Base-by-base conservation (phyloP, 2,329 filamentous ascomycete genomes). In the Metarhizium rileyi region DNA sequence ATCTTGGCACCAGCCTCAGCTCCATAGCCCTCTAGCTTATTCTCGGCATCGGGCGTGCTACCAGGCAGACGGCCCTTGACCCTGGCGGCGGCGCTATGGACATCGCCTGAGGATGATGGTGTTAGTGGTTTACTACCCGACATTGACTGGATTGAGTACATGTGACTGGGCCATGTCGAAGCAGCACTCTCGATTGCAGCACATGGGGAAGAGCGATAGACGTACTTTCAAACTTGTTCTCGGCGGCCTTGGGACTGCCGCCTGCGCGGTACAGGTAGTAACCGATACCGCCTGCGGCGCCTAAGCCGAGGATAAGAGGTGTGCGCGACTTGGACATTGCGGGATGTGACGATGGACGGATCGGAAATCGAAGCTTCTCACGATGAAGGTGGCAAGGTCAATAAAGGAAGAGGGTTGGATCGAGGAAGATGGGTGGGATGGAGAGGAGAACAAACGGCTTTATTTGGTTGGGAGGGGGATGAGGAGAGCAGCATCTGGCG, bases 251-350 rank as follows among this genome's bases (percentile, higher is more conserved):
- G 47, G 88, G 77, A 66, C 82, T 79, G 51, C 91, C 90, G 53
- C 91, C 91, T 16, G 90, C 86, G 47, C 71, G 76, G 76, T 95
- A 98, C 55, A 97, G 78, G 74, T 97, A 97, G 77, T 95, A 97
- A 41, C 86, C 89, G 51, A 83, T 72, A 56, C 82, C 85, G 59
- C 79, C 80, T 28, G 77, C 84, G 56, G 80, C 81, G 52, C 75
- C 78, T 57, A 81, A 69, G 59, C 83, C 85, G 59, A 84, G 63
- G 59, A 73, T 62, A 56, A 74, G 58, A 57, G 76, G 74, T 40
- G 68, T 58, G 57, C 69, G 69, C 46, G 74, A 74, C 53, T 63
- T 66, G 56, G 72, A 72, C 73, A 76, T 77, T 57, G 53, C 46
- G 47, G n/a, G n/a, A n/a, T 55, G 27, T 46, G 33, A 43, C 36